Evolutionary conservation across 352 stramenopile species (phyloP).

Genomic region (Blastocystis sp.): DNA sequence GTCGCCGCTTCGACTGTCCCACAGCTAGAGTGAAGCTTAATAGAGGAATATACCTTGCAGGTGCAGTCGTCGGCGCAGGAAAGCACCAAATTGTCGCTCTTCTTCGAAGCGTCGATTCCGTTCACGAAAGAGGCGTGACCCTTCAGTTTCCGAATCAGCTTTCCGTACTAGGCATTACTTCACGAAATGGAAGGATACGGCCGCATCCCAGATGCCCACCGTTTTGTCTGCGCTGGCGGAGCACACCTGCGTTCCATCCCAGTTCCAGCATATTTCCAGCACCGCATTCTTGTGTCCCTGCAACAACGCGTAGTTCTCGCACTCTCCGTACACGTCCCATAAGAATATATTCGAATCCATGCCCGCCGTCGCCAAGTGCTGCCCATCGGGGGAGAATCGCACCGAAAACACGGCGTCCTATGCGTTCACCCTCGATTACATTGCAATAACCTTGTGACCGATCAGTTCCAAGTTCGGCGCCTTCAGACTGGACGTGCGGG

Average conservation of each 20-base stretch:
- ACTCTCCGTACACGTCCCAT: constrained; percentile 82
- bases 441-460: constrained; percentile 22
- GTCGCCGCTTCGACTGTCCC: constrained; percentile 79
- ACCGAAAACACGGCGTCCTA: constrained; percentile 62
- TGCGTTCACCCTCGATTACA: not conserved
- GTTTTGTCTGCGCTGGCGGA: constrained; percentile 82
- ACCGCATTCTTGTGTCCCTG: constrained; percentile 83
- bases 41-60: constrained; percentile 71
- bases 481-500: constrained; percentile 58
- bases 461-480: constrained; percentile 53
- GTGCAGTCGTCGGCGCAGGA: constrained; percentile 80
- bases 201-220: constrained; percentile 79
- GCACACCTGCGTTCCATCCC: constrained; percentile 78
- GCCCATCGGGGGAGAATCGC: constrained; percentile 62
- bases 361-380: constrained; percentile 61
- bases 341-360: constrained; percentile 74
- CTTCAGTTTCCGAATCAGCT: constrained; percentile 79
- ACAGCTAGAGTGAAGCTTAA: constrained; percentile 72
- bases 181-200: constrained; percentile 34
- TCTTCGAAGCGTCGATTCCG: constrained; percentile 79
- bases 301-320: constrained; percentile 79
- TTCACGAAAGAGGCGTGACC: constrained; percentile 80
- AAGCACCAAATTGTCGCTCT: constrained; percentile 78
- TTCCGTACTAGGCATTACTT: constrained; percentile 64
- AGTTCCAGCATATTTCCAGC: constrained; percentile 82